Conservation (phyloP, 768 basidiomycete genomes). For the Vararia minispora region DNA sequence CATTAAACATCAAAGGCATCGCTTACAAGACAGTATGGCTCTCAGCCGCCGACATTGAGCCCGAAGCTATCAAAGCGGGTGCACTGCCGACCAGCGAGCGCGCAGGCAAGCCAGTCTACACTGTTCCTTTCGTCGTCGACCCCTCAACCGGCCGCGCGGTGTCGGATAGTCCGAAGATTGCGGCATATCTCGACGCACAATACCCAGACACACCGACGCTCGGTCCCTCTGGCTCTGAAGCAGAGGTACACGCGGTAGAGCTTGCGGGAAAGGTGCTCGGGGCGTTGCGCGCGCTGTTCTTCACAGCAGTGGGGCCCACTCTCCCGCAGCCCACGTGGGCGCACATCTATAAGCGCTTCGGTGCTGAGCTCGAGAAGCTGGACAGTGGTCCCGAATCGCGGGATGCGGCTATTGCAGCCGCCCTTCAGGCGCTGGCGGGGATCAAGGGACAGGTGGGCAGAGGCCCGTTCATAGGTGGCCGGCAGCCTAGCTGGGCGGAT, state of each 20-base stretch:
- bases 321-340: constrained; percentile 20
- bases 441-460: constrained; percentile 10
- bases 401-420: constrained; percentile 25
- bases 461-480: constrained; percentile 24
- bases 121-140: constrained; percentile 21
- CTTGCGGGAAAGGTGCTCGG: constrained; percentile 12
- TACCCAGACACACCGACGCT: constrained; percentile 23
- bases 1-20: constrained; percentile 24
- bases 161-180: constrained; percentile 20
- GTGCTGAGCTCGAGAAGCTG: constrained; percentile 26
- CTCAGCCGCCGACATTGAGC: constrained; percentile 33
- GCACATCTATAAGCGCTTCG: constrained; percentile 24
- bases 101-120: constrained; percentile 16
- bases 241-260: constrained; percentile 15
- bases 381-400: constrained; percentile 21
- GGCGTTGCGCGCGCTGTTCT: constrained; percentile 1
- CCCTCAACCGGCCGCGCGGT: constrained; percentile 13
- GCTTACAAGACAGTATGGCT: constrained; percentile 32
- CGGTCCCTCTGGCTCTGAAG: constrained; percentile 22
- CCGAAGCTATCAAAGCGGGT: constrained; percentile 19
- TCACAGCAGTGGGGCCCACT: constrained; percentile 4
- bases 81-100: constrained; percentile 20
- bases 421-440: constrained; percentile 23
- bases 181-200: constrained; percentile 18
- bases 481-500: constrained; percentile 28